These are phyloP conservation scores for Dothideomycetidae sp. DNA, from an alignment of 2,329 filamentous ascomycete species.

Conservation along the genomic window DNA sequence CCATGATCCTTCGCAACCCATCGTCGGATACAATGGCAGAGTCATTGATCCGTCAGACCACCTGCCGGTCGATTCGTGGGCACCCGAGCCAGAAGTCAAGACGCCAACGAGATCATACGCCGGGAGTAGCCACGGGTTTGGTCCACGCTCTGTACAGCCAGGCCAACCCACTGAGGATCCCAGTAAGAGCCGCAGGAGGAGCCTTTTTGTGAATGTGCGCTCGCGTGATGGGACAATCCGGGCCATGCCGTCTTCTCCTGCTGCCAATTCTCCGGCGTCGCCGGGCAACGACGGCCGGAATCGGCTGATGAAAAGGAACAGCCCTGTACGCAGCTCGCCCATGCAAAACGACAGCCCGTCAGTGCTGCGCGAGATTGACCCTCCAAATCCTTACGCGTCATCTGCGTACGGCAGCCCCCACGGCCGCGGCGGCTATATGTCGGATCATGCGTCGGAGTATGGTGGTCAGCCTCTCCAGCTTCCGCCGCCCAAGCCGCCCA, in stretches of 20 bases:
- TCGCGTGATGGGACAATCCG: constrained; percentile 11
- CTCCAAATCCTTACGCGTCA: constrained; percentile 35
- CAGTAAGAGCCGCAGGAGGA: constrained; percentile 14
- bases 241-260: constrained; percentile 20
- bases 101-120: constrained; percentile 23
- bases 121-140: constrained; percentile 22
- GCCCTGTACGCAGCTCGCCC: constrained; percentile 7
- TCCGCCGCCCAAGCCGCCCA: constrained; percentile 53
- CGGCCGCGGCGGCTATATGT: constrained; percentile 18
- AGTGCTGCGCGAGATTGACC: constrained; percentile 14
- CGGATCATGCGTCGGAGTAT: constrained; percentile 10
- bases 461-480: constrained; percentile 12
- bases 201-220: constrained; percentile 22
- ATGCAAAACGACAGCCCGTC: not conserved
- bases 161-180: constrained; percentile 1
- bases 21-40: constrained; percentile 60
- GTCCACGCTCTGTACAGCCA: constrained; percentile 16
- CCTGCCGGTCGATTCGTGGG: constrained; percentile 62
- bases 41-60: constrained; percentile 72
- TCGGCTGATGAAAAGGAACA: constrained; percentile 49
- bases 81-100: constrained; percentile 58
- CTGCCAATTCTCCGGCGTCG: constrained; percentile 17
- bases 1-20: constrained; percentile 41
- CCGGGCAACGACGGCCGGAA: constrained; percentile 34
- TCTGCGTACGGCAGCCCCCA: constrained; percentile 26